phyloP scores from a whole-genome alignment of 2,329 filamentous ascomycete species.

The Fusarium incarnatum region DNA sequence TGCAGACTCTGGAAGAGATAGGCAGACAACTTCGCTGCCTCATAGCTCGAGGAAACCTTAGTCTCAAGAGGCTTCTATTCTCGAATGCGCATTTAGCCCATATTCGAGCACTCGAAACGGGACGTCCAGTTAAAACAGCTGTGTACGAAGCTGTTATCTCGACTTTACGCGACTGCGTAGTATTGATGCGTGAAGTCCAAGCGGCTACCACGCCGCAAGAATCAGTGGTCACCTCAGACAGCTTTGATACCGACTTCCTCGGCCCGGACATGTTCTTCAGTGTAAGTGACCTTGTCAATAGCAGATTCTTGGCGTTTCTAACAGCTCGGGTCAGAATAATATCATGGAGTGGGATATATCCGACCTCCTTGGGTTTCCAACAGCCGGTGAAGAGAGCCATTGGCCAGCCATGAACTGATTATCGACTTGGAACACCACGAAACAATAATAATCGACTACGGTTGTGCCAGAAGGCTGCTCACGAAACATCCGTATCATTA shows the following conservation, averaged over 20 bases:
- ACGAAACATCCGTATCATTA: slow-evolving; percentile 11
- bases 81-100: slow-evolving; percentile 40
- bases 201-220: slow-evolving; percentile 37
- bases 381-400: slow-evolving; percentile 4
- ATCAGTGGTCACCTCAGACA: slow-evolving; percentile 23
- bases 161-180: slow-evolving; percentile 36
- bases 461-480: background rate
- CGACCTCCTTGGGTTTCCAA: slow-evolving; percentile 40
- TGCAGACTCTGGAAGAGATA: slow-evolving; percentile 34
- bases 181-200: slow-evolving; percentile 27
- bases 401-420: slow-evolving; percentile 31
- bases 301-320: background rate
- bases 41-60: slow-evolving; percentile 39
- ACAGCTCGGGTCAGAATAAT: slow-evolving; percentile 32
- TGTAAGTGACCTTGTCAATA: slow-evolving; percentile 18
- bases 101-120: slow-evolving; percentile 42
- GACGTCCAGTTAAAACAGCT: slow-evolving; percentile 34
- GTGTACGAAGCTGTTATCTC: slow-evolving; percentile 40
- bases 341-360: slow-evolving; percentile 45
- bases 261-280: slow-evolving; percentile 34
- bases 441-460: background rate
- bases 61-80: slow-evolving; percentile 43
- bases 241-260: slow-evolving; percentile 31
- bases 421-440: background rate
- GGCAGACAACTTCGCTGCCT: slow-evolving; percentile 37